A percentile compares a stretch with the other conserved stretches of the same genome.
Conservation (phyloP, 164 flowering plant genomes). For the Sedum album region DNA sequence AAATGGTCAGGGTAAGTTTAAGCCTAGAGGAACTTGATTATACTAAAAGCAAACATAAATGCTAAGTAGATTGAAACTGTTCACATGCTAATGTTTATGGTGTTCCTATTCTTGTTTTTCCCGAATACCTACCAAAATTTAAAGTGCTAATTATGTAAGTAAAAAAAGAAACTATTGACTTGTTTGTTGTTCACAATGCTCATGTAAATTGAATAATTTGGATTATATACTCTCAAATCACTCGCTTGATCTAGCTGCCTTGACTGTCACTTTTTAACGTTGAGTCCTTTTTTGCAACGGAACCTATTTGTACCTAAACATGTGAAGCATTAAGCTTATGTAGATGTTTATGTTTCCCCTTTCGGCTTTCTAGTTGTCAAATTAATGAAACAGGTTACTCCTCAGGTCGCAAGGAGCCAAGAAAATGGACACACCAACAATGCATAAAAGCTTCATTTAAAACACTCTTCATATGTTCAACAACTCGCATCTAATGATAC, state of each 20-base stretch:
- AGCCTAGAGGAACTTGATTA: neutral
- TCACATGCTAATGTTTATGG: neutral
- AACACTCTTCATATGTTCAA: slow-evolving; percentile 1
- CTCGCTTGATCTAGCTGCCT: neutral
- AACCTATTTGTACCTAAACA: neutral
- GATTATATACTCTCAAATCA: neutral
- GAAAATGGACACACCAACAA: neutral
- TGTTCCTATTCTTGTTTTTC: neutral
- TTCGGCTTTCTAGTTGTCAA: neutral
- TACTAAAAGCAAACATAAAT: neutral
- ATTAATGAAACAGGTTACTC: neutral
- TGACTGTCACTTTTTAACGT: neutral
- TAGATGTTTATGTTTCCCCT: neutral
- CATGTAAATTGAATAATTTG: neutral
- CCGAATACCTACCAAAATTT: neutral
- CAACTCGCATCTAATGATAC: neutral
- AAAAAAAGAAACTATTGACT: neutral
- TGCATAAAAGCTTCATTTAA: neutral
- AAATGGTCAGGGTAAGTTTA: neutral
- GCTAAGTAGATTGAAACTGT: neutral
- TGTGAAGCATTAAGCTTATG: neutral
- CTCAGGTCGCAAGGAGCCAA: neutral
- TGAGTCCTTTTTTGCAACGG: neutral
- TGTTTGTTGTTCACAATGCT: slow-evolving; percentile 4
- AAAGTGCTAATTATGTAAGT: neutral